These are phyloP conservation scores for Nannochloropsis gaditana DNA, from an alignment of 108 stramenopile genomes.

Conservation along the genomic window DNA sequence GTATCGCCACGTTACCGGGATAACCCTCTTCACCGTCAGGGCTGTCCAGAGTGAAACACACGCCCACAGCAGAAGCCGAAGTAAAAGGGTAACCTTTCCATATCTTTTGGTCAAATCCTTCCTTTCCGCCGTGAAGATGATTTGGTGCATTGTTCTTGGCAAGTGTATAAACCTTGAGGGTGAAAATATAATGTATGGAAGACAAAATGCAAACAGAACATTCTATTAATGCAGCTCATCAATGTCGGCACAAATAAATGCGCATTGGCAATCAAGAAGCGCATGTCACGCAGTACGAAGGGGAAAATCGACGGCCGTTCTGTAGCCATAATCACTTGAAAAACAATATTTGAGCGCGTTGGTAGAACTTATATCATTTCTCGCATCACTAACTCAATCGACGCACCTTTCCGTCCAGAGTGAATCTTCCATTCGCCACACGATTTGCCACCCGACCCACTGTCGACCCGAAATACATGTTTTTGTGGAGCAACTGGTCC, in stretches of 20 bases:
- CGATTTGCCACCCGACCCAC: constrained; percentile 43
- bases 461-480: constrained; percentile 30
- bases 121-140: constrained; percentile 30
- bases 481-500: constrained; percentile 7
- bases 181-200: no score
- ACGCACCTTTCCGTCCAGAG: neutral
- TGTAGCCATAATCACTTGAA: no score
- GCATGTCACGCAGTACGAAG: no score
- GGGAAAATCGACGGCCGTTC: no score
- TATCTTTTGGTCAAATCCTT: constrained; percentile 36
- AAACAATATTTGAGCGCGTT: no score
- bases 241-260: no score
- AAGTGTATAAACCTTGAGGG: neutral
- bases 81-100: neutral
- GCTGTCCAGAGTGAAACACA: constrained; percentile 31
- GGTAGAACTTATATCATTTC: no score
- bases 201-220: no score
- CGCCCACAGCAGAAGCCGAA: constrained; percentile 22
- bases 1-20: constrained; percentile 25
- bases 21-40: constrained; percentile 43
- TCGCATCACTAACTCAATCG: neutral
- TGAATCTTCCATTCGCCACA: constrained; percentile 32
- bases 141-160: constrained; percentile 41
- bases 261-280: no score
- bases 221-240: no score